These are phyloP conservation scores for Carex cristatella DNA, from an alignment of 176 grass and related monocot species.

Conservation along the genomic window DNA sequence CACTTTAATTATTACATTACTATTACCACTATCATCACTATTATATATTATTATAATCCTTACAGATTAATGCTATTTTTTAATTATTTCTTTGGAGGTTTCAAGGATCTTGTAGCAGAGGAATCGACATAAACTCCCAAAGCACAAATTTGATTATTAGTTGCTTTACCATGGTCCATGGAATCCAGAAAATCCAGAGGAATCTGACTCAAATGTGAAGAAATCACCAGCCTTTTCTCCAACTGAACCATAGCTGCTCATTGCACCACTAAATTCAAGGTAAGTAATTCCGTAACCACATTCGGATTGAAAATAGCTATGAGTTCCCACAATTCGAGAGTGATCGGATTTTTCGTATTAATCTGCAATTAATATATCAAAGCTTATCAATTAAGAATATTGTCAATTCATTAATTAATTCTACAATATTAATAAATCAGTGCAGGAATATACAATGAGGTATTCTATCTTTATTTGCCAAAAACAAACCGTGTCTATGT, in stretches of 20 bases:
- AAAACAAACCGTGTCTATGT: too few species aligned
- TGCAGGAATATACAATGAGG: too few species aligned
- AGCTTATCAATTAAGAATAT: neutral
- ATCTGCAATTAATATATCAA: neutral
- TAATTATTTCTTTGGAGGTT: neutral
- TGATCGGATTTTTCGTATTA: neutral
- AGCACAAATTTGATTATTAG: neutral
- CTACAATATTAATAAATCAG: too few species aligned
- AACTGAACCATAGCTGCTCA: neutral
- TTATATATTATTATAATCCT: too few species aligned
- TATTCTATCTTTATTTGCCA: too few species aligned
- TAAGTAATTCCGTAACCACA: neutral
- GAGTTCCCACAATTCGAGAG: neutral
- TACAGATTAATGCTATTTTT: neutral
- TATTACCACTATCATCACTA: too few species aligned
- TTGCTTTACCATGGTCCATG: neutral
- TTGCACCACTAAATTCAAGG: neutral
- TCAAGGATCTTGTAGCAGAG: neutral
- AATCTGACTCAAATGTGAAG: neutral
- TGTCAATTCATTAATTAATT: neutral
- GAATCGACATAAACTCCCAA: neutral
- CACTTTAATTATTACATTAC: too few species aligned
- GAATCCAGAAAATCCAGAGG: neutral
- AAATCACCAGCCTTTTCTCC: neutral
- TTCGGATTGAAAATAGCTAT: too few species aligned